These are phyloP conservation scores for Epichloe hybrida DNA, from an alignment of 2,329 filamentous ascomycete species.

Conservation along the genomic window DNA sequence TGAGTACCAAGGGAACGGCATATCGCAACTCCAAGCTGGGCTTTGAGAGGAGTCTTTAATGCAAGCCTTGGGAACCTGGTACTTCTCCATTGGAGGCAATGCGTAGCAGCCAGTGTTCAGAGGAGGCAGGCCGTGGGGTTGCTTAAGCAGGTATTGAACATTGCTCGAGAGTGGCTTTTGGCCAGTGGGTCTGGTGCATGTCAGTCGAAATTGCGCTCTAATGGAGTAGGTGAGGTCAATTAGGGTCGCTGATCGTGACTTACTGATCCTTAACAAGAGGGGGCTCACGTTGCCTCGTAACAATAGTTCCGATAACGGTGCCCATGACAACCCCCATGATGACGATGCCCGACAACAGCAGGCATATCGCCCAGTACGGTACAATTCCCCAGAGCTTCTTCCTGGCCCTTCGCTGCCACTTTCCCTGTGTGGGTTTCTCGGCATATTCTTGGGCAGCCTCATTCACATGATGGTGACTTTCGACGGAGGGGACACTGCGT, in stretches of 20 bases:
- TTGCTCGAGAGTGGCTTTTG: conserved; percentile 27
- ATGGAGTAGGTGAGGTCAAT: no score
- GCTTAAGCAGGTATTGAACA: conserved; percentile 34
- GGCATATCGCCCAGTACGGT: conserved; percentile 46
- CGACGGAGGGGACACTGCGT: conserved; percentile 28
- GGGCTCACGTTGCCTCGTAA: conserved; percentile 7
- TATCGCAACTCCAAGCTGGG: conserved; percentile 51
- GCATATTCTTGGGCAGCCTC: conserved; percentile 29
- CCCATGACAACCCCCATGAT: conserved; percentile 44
- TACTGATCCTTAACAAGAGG: conserved; percentile 12
- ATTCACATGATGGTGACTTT: conserved; percentile 41
- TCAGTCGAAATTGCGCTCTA: neutral
- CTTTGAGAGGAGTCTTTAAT: conserved; percentile 40
- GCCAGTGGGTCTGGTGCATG: conserved; percentile 9
- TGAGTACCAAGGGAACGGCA: conserved; percentile 31
- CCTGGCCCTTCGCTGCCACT: conserved; percentile 41
- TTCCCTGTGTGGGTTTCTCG: conserved; percentile 34
- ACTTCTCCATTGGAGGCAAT: conserved; percentile 40
- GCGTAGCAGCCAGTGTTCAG: conserved; percentile 42
- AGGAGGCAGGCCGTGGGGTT: conserved; percentile 36
- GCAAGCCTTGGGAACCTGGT: conserved; percentile 39
- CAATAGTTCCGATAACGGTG: conserved; percentile 28
- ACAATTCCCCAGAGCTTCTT: conserved; percentile 44
- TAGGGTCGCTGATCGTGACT: conserved; percentile 2
- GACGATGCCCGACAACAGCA: conserved; percentile 34